A percentile compares a stretch with the other conserved stretches of the same genome.
Evolutionary conservation across 306 rosid genomes (phyloP).

Genomic region (Rubus idaeus): DNA sequence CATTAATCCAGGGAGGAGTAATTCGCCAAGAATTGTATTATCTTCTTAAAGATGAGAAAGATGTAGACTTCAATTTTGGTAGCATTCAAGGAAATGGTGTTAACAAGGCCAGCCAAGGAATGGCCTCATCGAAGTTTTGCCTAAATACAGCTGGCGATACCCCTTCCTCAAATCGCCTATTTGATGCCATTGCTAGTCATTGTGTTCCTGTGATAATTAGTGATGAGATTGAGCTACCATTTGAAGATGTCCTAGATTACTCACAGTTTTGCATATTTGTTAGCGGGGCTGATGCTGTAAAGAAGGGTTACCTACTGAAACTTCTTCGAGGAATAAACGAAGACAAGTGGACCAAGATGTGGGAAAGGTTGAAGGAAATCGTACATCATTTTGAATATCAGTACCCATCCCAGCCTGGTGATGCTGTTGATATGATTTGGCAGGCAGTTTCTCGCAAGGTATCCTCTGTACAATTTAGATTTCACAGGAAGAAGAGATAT

Average conservation of each 20-base stretch:
- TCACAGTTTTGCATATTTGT: slow-evolving; percentile 71
- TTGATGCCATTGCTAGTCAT: slow-evolving; percentile 86
- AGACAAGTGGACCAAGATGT: slow-evolving; percentile 74
- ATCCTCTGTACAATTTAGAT: slow-evolving; percentile 36
- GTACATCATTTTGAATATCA: slow-evolving; percentile 66
- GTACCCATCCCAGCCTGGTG: slow-evolving; percentile 66
- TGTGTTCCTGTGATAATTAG: slow-evolving; percentile 90
- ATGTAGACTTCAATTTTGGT: slow-evolving; percentile 73
- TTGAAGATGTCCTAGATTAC: slow-evolving; percentile 82
- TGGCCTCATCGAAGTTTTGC: slow-evolving; percentile 85
- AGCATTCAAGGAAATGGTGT: slow-evolving; percentile 64
- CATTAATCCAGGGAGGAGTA: slow-evolving; percentile 65
- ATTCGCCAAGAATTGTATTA: slow-evolving; percentile 87
- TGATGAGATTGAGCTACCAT: slow-evolving; percentile 85
- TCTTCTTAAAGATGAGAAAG: slow-evolving; percentile 85
- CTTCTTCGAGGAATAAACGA: slow-evolving; percentile 60
- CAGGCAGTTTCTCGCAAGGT: slow-evolving; percentile 63
- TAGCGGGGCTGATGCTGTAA: slow-evolving; percentile 52
- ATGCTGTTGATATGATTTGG: slow-evolving; percentile 90
- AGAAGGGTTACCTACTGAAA: slow-evolving; percentile 61
- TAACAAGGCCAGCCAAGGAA: slow-evolving; percentile 67
- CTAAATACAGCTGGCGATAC: slow-evolving; percentile 89
- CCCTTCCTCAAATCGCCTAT: slow-evolving; percentile 87
- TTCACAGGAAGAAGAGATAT: slow-evolving; percentile 63
- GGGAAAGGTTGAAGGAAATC: slow-evolving; percentile 71